Conservation (phyloP, 2,329 filamentous ascomycete species). For the Colletotrichum salicis region DNA sequence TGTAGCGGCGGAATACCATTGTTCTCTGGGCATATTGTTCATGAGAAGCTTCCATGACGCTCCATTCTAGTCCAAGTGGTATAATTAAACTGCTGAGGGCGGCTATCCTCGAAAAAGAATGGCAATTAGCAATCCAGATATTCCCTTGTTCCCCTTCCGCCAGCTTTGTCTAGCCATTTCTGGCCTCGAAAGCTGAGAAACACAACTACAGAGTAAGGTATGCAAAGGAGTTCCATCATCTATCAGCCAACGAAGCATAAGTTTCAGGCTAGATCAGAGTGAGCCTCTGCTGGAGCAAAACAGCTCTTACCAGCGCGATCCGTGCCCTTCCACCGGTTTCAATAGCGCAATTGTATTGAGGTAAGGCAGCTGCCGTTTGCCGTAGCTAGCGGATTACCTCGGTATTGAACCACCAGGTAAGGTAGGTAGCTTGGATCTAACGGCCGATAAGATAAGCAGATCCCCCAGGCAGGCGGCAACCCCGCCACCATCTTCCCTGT, state of each 20-base stretch:
- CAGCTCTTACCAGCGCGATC: slow-evolving; percentile 8
- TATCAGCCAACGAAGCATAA: neutral
- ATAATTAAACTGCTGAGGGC: neutral
- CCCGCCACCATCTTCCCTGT: slow-evolving; percentile 32
- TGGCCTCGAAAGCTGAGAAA: neutral
- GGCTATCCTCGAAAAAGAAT: neutral
- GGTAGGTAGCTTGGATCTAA: neutral
- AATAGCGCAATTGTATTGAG: neutral
- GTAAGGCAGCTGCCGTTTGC: neutral
- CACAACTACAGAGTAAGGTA: neutral
- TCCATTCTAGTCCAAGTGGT: neutral
- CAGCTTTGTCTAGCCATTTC: neutral
- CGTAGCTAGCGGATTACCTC: neutral
- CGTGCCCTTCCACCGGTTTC: neutral
- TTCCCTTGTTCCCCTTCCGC: neutral
- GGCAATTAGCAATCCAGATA: no score
- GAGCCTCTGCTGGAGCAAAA: neutral
- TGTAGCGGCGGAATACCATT: neutral
- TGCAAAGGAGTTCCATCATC: neutral
- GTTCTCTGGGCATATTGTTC: neutral
- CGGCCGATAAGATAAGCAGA: slow-evolving; percentile 37
- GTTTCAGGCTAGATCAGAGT: slow-evolving; percentile 15
- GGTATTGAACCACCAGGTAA: neutral
- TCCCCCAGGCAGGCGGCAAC: slow-evolving; percentile 4
- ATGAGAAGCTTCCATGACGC: neutral